phyloP scores from a whole-genome alignment of 2,329 filamentous ascomycete genomes.

The Stagonosporopsis tanaceti region DNA sequence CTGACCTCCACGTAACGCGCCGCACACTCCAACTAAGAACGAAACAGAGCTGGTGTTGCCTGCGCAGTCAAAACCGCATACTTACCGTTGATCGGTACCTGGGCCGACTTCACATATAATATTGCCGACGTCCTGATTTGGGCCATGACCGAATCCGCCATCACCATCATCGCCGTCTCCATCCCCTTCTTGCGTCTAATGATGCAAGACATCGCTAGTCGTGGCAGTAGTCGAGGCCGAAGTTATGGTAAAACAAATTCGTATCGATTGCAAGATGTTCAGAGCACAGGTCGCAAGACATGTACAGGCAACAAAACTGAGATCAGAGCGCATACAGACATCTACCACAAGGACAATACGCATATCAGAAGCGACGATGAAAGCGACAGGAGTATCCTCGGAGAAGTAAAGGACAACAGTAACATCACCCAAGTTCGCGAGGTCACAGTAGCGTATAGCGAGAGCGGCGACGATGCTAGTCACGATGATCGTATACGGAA shows the following conservation, averaged over 20 bases:
- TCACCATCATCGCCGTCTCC: constrained; percentile 40
- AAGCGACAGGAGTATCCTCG: constrained; percentile 23
- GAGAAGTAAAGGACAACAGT: no score
- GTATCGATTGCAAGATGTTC: background rate
- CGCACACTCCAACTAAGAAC: background rate
- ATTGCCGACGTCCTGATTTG: constrained; percentile 26
- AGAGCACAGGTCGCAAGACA: background rate
- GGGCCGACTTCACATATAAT: constrained; percentile 29
- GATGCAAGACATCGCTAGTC: constrained; percentile 16
- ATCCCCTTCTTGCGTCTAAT: constrained; percentile 40
- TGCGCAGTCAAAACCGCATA: constrained; percentile 12
- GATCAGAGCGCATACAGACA: background rate
- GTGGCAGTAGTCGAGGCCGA: background rate
- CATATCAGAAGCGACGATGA: background rate
- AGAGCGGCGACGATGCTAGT: no score
- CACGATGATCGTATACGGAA: no score
- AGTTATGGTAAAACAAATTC: constrained; percentile 7
- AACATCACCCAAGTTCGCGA: no score
- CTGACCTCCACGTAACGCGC: background rate
- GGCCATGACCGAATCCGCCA: constrained; percentile 35
- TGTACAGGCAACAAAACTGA: background rate
- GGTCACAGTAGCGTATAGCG: no score
- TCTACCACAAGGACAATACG: background rate
- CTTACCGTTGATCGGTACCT: constrained; percentile 30
- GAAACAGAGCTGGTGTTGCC: background rate